Base-by-base conservation (phyloP, 176 grass and related monocot species). In the Avena atlantica region DNA sequence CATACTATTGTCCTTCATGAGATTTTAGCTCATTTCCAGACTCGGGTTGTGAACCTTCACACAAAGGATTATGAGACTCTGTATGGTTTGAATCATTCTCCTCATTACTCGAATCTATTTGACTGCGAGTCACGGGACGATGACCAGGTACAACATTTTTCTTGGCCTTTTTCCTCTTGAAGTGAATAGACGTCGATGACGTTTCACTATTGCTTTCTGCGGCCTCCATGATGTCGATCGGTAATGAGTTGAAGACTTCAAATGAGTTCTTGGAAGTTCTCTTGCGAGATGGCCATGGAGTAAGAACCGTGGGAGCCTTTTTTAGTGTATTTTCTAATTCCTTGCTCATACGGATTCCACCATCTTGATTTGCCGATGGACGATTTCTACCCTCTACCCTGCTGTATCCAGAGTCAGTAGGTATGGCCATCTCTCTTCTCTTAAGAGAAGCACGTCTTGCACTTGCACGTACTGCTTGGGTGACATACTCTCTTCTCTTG, bases 81-180 rank as follows among this genome's bases (percentile, higher is more conserved):
- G 4, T 1, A 13, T 12, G 6, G 31, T 13, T 14, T 6, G 25
- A 29, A 5, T 66, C 25, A 6, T 15, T 12, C 4, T 25, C 57
- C 3, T 52, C 4, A 52, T 67, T 52, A 50, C 45, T 9, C 3
- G 63, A 82, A 4, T 15, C 68, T n/a, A 10, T 5, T 34, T 3
- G 17, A 12, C 47, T 37, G 0, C 17, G 16, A 4, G 63, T 69
- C 13, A 67, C 2, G 0, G 47, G 80, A 4, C 5, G 80, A 36
- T 37, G 25, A 4, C 64, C 59, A 0, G 16, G 1, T 17, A 56
- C 14, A 56, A 17, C 15, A 56, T 19, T 19, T 17, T 56, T 15
- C 53, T 56, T 56, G 15, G 45, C 17, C 7, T 69, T 82, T 16
- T 82, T 81, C 4, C 80, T 82, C 10, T 82, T 67, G 13, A 67